Base-by-base conservation (phyloP, 2,329 filamentous ascomycete genomes). In the Colletotrichum viniferum region DNA sequence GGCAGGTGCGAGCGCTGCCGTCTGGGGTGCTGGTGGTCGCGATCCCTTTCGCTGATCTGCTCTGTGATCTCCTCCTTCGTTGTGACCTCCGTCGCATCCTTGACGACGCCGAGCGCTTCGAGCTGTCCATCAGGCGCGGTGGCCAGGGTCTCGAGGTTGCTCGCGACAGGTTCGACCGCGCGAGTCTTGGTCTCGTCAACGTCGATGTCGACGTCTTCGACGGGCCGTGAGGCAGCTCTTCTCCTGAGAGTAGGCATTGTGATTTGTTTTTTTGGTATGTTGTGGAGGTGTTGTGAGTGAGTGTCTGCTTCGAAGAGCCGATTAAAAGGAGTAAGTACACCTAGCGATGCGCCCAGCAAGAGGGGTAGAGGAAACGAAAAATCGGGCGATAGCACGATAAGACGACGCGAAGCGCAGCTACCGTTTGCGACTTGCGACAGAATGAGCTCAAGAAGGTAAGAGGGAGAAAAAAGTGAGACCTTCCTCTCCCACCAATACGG, bases 1-100 rank as follows among this genome's bases (percentile, higher is more conserved):
- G 90, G 89, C 28, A 92, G 79, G 78, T 82, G 85, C 21, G 85
- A 83, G 43, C 74, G 71, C 38, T 63, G 64, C 18, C 61, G 52
- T 56, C 67, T 58, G 16, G 58, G 65, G 63, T 76, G 43, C 48
- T 73, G 72, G n/a, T 71, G 74, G 18, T 71, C 71, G 55, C 71
- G 61, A 48, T 74, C 70, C 12, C 69, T 73, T 13, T 73, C 58
- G 58, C 58, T 69, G 34, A 76, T 76, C 21, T 71, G 74, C 26
- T 70, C 68, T 18, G 48, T 58, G 26, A 68, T 52, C 24, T 70
- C 65, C 28, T 62, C 58, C 48, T 73, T 52, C 10, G 69, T 73
- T 13, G 34, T 61, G 24, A 66, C 58, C 24, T 74, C 71, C 4
- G 71, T 70, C 58, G 76, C 76, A 30, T 77, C 76, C 14, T 74